Evolutionary conservation across 768 basidiomycete species (phyloP), one percentile per base, ranked within the genome.

Genomic region (Hypsizygus marmoreus): DNA sequence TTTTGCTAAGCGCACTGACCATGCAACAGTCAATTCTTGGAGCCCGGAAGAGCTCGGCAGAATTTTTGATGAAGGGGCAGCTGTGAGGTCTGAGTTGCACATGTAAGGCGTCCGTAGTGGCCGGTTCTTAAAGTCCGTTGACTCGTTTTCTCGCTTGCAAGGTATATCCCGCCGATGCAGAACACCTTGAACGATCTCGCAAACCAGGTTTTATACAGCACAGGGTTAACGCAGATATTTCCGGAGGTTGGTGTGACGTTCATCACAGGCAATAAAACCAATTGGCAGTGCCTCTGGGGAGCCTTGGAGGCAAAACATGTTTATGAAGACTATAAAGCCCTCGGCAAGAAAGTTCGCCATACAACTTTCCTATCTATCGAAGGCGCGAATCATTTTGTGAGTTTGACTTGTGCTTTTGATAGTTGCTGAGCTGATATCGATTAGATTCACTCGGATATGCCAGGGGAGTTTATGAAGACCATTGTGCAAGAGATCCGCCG

Each of bases 311-410:
- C 51, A 2, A 24, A 60, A 40, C 39, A 35, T 17, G 13, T 36
- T 19, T 54, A 61, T 28, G 25, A 56, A n/a, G 56, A 65, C 30
- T 24, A 39, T 12, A 16, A 49, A 14, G 36, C 22, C 3, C 37
- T 46, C 11, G 63, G 60, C 2, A 45, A 56, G 16, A 50, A 57
- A 33, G 26, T 56, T 24, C 52, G 65, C 13, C 45, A 47, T 6
- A 48, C 60, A n/a, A 37, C 38, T 4, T 62, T 65, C 32, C 16
- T 59, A 12, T 25, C 44, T 8, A 36, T 65, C 14, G 44, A 58
- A 24, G 45, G 47, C 10, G 58, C 47, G 4, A 69, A 70, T 45
- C 68, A 70, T 44, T 67, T 69, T 42, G 68, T 70, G 46, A 41
- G 67, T 54, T 32, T 20, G 19, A 22, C 26, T 6, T 20, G 4